Base-by-base conservation (phyloP, 805 yeast species). In the Dipodascopsis tothii region DNA sequence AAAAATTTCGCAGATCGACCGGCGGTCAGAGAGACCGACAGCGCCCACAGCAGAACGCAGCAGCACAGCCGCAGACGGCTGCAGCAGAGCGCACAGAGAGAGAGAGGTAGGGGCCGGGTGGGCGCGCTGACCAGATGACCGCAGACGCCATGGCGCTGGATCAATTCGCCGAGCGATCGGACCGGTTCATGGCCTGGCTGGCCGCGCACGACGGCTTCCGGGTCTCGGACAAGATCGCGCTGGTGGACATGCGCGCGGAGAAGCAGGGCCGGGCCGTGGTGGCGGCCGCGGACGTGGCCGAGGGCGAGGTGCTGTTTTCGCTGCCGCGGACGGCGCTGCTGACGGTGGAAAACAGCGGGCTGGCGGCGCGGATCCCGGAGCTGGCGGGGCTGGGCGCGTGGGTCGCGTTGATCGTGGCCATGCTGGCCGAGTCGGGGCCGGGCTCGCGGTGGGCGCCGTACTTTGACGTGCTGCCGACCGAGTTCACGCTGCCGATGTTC, bases 241-340 rank as follows among this genome's bases (percentile, higher is more conserved):
- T 90, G 3, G 69, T 66, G 2, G 95, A 90, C 62, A 67, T 75
- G 32, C 66, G 94, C 35, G 44, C 51, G 1, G 52, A 60, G 5
- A 64, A 71, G 33, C 86, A 84, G 60, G 97, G 97, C 6, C 69
- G 96, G 25, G 94, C 88, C 3, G 60, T 90, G 5, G 58, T 79
- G 3, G 94, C 96, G 1, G 44, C 51, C 0, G 73, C 73, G 32
- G 78, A 77, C 50, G 82, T 90, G 18, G 59, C 57, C 2, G 62
- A 66, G 38, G 87, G 74, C 43, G 94, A 85, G 45, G 67, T 67
- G 1, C 62, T 90, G 16, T 85, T 88, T 60, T 69, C 74, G 33
- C 71, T 92, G 22, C 90, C 96, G 0, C 65, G 84, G 43, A 56
- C 60, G 1, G 61, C 73, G 0, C 60, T 82, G 4, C 55, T 90